Conservation (phyloP, 768 basidiomycete genomes). For the Pluteus cervinus region DNA sequence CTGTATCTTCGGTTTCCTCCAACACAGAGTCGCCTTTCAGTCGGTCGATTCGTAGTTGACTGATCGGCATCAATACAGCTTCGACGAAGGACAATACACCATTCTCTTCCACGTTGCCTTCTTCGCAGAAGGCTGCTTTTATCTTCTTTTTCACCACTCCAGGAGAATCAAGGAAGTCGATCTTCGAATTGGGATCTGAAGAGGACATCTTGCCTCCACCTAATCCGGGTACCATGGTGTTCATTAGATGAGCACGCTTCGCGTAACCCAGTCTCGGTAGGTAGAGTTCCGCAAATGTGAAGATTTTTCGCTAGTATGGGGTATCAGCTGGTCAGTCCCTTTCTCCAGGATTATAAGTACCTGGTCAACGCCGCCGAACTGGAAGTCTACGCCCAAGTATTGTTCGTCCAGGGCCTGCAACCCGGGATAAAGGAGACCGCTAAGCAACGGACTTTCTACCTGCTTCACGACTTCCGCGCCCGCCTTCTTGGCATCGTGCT, state of each 20-base stretch:
- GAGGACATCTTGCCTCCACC: conserved; percentile 98
- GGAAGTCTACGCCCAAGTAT: conserved; percentile 93
- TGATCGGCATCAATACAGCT: conserved; percentile 86
- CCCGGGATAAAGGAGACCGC: conserved; percentile 92
- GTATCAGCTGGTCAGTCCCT: background rate
- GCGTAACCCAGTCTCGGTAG: conserved; percentile 88
- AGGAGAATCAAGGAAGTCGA: conserved; percentile 91
- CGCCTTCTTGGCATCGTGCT: conserved; percentile 97
- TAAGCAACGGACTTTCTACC: conserved; percentile 85
- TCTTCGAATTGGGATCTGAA: conserved; percentile 96
- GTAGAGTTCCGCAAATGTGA: conserved; percentile 95
- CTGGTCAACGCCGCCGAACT: conserved; percentile 98
- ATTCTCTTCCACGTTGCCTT: conserved; percentile 84
- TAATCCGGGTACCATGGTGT: conserved; percentile 93
- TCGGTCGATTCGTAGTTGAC: conserved; percentile 63
- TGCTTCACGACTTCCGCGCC: conserved; percentile 99
- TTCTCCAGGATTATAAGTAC: conserved; percentile 32
- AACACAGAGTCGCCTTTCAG: conserved; percentile 42
- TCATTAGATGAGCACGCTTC: conserved; percentile 98
- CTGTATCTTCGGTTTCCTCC: conserved; percentile 45
- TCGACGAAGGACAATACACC: conserved; percentile 82
- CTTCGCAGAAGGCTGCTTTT: conserved; percentile 90
- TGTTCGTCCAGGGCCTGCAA: conserved; percentile 96
- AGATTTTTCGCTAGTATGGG: conserved; percentile 88
- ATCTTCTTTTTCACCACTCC: conserved; percentile 84